Conservation (phyloP, 164 flowering plant species). For the Magnolia kwangsiensis region DNA sequence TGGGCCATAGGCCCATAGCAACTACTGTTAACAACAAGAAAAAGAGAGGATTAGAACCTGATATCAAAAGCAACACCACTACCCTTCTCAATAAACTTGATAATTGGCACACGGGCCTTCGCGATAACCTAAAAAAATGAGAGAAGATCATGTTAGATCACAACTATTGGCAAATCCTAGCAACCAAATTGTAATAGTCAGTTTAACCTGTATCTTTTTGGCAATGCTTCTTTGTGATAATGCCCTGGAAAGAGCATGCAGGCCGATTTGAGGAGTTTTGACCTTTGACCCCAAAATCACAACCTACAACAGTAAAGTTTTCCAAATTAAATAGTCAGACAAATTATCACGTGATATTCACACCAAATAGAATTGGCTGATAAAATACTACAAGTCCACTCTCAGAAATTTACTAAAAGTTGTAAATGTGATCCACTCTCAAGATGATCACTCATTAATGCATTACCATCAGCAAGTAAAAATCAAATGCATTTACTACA, state of each 20-base stretch:
- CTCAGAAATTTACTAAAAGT: too few relatives aligned
- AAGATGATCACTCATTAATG: too few relatives aligned
- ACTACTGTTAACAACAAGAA: too few relatives aligned
- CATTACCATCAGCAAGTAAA: too few relatives aligned
- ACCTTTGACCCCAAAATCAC: conserved; percentile 83
- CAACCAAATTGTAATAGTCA: background rate
- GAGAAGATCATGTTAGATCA: conserved; percentile 7
- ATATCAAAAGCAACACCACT: conserved; percentile 87
- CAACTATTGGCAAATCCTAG: background rate
- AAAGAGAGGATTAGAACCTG: conserved; percentile 42
- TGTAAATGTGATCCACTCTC: too few relatives aligned
- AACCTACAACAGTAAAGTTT: conserved; percentile 40
- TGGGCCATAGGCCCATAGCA: too few relatives aligned
- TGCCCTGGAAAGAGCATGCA: conserved; percentile 79
- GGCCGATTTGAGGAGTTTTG: conserved; percentile 65
- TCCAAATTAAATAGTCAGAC: too few relatives aligned
- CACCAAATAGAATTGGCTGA: too few relatives aligned
- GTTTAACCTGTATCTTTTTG: conserved; percentile 80
- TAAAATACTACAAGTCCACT: too few relatives aligned
- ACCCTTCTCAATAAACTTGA: conserved; percentile 78
- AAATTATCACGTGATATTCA: too few relatives aligned
- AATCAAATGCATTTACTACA: too few relatives aligned
- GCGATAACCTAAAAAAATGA: conserved; percentile 64
- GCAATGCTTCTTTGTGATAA: conserved; percentile 77
- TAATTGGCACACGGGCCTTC: conserved; percentile 90